Percentiles rank a stretch among this genome's conserved stretches.
Conservation (phyloP, 306 rosid genomes). For the Boehmeria nivea region DNA sequence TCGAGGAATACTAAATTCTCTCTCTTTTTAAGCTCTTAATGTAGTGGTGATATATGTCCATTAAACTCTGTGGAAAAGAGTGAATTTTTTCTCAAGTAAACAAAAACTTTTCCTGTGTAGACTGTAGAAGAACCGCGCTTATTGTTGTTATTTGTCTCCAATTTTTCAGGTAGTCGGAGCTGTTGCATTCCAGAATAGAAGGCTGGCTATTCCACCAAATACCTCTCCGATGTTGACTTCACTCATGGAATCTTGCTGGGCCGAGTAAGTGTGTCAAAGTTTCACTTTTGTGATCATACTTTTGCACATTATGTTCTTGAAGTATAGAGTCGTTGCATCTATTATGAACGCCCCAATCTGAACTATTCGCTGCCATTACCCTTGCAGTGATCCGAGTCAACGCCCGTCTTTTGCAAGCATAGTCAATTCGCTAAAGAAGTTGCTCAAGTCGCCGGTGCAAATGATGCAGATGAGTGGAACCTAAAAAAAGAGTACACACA, state of each 20-base stretch:
- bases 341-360: no score
- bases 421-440: conserved; percentile 77
- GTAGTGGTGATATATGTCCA: no score
- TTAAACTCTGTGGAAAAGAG: no score
- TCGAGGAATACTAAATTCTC: no score
- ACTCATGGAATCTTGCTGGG: conserved; percentile 97
- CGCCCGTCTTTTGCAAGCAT: conserved; percentile 67
- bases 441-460: conserved; percentile 73
- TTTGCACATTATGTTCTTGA: no score
- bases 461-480: conserved; percentile 50
- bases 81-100: no score
- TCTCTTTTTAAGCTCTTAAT: no score
- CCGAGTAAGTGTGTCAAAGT: conserved; percentile 52
- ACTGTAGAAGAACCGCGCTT: no score
- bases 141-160: neutral
- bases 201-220: conserved; percentile 63
- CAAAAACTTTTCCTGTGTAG: no score
- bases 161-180: conserved; percentile 86
- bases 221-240: conserved; percentile 69
- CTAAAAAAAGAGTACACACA: conserved; percentile 16
- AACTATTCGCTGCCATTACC: neutral
- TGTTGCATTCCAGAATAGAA: conserved; percentile 93
- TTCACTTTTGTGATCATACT: no score
- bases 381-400: conserved; percentile 63
- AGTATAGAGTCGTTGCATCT: no score